phyloP scores from a whole-genome alignment of 1,284 basidiomycete genomes.

The Leccinum subfulvum region DNA sequence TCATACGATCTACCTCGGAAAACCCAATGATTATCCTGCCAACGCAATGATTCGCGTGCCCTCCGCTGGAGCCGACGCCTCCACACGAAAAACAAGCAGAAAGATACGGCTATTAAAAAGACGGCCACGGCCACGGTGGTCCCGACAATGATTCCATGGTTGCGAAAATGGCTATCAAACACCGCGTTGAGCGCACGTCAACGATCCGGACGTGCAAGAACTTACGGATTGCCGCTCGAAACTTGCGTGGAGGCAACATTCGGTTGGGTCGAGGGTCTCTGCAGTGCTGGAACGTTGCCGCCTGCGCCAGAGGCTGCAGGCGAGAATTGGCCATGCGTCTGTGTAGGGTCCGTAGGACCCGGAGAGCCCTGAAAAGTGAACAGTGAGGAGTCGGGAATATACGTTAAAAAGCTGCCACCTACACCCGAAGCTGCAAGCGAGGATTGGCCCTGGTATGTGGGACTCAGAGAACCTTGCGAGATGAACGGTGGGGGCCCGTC shows the following conservation, averaged over 20 bases:
- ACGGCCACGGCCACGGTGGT: conserved; percentile 57
- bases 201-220: background rate
- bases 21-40: conserved; percentile 32
- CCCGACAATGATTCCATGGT: conserved; percentile 54
- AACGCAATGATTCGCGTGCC: conserved; percentile 35
- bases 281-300: conserved; percentile 41
- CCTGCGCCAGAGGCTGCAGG: conserved; percentile 3
- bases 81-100: conserved; percentile 38
- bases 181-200: background rate
- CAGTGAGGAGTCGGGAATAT: too few species aligned
- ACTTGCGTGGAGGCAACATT: conserved; percentile 47
- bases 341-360: background rate
- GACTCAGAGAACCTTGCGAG: background rate
- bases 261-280: conserved; percentile 42
- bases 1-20: conserved; percentile 21
- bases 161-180: conserved; percentile 50
- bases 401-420: conserved; percentile 23
- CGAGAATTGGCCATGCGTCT: conserved; percentile 16
- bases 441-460: conserved; percentile 15
- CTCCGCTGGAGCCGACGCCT: conserved; percentile 40
- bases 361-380: background rate
- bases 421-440: conserved; percentile 1
- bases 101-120: conserved; percentile 36
- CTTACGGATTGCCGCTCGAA: conserved; percentile 26
- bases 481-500: background rate